Evolutionary conservation across 2,329 filamentous ascomycete species (phyloP), one percentile per base, ranked within the genome.

Genomic region (Penicillium sp.): DNA sequence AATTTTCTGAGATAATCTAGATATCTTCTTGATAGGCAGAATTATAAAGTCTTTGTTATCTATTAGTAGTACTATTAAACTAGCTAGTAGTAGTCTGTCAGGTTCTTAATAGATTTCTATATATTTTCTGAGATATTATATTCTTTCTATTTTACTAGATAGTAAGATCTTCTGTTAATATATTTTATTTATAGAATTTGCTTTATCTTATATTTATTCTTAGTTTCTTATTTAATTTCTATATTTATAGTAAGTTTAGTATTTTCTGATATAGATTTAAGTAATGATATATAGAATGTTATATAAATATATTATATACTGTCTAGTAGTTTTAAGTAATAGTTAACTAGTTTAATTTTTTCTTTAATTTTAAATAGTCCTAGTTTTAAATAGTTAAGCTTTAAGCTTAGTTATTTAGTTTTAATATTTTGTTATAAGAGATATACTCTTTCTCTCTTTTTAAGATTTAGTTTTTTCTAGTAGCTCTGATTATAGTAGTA

Each of bases 91-190:
- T 29, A 58, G 29, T 24, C 48, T 24, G 2, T 55, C 33, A 58
- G 39, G 21, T 58, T 52, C 33, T 13, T 16, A 8, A 55, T 49
- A 55, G 48, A 31, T 44, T 58, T 44, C 45, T 36, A 58, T 36
- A 24, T 47, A 24, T 57, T 54, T 44, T 51, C 33, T 10, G 24
- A 28, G 24, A 28, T 28, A 28, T 28, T 10, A 10, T 28, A 28
- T 28, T 10, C 10, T 10, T 28, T 28, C 24, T 28, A 28, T 28
- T 28, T 28, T 28, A 28, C 24, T 28, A 28, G 24, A 10, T 28
- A 28, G 10, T 28, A 10, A 28, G 24, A 10, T 28, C 10, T 28
- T 28, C 24, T 28, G 24, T 28, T 28, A 10, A 28, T 28, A 28
- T 10, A 10, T 28, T 28, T 28, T 28, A 28, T 28, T 28, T 28